A percentile compares a stretch with the other conserved stretches of the same genome.
phyloP scores from a whole-genome alignment of 139 green algal genomes.

The Volvox reticuliferus region DNA sequence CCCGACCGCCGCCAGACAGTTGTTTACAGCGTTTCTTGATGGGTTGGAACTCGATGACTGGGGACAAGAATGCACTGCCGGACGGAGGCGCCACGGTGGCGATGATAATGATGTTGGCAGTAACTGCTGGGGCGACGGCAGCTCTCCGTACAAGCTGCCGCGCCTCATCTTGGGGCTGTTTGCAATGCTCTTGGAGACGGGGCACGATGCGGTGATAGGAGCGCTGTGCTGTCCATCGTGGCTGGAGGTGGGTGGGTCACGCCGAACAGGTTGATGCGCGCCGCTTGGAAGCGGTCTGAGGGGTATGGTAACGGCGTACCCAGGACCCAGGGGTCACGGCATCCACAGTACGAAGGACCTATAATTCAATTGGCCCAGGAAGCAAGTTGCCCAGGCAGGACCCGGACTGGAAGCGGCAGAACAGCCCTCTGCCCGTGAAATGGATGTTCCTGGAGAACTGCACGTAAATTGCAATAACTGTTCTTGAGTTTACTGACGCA shows the following conservation, averaged over 20 bases:
- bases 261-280: background rate
- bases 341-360: too few species aligned
- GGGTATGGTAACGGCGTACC: too few species aligned
- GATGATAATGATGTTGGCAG: background rate
- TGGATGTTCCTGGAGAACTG: too few species aligned
- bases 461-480: too few species aligned
- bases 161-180: conserved; percentile 11
- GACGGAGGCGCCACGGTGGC: background rate
- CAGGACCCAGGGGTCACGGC: too few species aligned
- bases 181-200: background rate
- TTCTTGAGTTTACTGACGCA: too few species aligned
- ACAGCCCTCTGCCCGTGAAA: too few species aligned
- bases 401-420: too few species aligned
- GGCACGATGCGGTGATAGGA: conserved; percentile 17
- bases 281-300: too few species aligned
- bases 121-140: background rate
- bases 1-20: background rate
- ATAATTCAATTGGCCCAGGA: too few species aligned
- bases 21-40: background rate
- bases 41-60: background rate
- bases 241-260: conserved; percentile 9
- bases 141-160: conserved; percentile 10
- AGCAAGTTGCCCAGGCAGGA: too few species aligned
- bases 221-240: background rate
- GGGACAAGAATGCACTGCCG: background rate